Percentiles rank a stretch among this genome's conserved stretches.
phyloP scores from a whole-genome alignment of 495 filamentous ascomycete genomes.

The Cudoniella acicularis region DNA sequence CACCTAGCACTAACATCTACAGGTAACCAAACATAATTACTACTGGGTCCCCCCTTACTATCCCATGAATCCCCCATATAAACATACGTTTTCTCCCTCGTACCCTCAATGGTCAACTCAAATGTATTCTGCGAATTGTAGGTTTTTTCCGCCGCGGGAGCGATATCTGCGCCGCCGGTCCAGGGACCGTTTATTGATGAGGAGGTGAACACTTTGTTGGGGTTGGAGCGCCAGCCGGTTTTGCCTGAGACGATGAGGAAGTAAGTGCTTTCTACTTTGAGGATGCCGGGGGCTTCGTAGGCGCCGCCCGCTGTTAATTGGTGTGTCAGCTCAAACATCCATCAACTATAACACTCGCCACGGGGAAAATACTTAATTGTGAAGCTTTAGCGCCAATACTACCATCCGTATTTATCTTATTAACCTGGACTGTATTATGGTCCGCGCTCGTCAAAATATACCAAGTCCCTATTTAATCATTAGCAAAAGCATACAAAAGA shows the following conservation, averaged over 20 bases:
- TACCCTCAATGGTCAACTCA: conserved; percentile 38
- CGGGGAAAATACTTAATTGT: no score
- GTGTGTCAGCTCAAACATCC: no score
- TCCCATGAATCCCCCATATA: conserved; percentile 46
- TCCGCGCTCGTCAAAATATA: conserved; percentile 43
- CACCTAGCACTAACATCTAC: conserved; percentile 33
- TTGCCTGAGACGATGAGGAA: conserved; percentile 42
- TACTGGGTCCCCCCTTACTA: conserved; percentile 34
- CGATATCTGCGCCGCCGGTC: conserved; percentile 37
- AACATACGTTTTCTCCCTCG: conserved; percentile 37
- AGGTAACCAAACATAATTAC: conserved; percentile 40
- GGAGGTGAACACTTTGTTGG: conserved; percentile 40
- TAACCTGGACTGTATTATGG: conserved; percentile 45
- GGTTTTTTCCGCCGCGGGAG: conserved; percentile 38
- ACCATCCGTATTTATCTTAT: conserved; percentile 40
- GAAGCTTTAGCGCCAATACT: conserved; percentile 29
- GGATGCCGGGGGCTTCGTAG: conserved; percentile 41
- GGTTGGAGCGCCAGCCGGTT: conserved; percentile 40
- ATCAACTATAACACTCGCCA: no score
- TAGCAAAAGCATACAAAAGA: not conserved
- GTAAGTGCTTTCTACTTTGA: conserved; percentile 39
- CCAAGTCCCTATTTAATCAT: conserved; percentile 31
- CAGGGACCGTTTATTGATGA: conserved; percentile 33
- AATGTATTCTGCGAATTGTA: conserved; percentile 44
- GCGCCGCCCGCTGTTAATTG: conserved; percentile 25